A percentile compares a stretch with the other conserved stretches of the same genome.
Conservation (phyloP, 805 yeast species). For the Yamadazyma insecticola region DNA sequence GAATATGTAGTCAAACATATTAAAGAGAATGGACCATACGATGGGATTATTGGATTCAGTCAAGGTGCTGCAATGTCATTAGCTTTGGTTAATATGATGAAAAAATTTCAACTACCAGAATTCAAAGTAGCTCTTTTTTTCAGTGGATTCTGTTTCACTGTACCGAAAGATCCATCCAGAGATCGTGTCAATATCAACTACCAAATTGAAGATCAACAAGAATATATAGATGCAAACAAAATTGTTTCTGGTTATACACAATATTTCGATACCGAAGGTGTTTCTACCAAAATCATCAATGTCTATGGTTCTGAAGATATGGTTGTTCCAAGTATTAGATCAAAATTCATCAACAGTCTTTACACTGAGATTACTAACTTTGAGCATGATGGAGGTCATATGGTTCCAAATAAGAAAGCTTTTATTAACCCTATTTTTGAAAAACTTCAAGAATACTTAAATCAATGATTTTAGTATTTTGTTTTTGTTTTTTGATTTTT, state of each 20-base stretch:
- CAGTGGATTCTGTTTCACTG: constrained; percentile 34
- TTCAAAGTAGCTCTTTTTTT: constrained; percentile 21
- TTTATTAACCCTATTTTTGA: constrained; percentile 15
- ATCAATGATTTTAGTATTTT: too few relatives aligned
- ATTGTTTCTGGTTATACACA: constrained; percentile 15
- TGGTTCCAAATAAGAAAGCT: constrained; percentile 23
- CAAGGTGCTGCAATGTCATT: constrained; percentile 41
- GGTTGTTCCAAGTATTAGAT: constrained; percentile 29
- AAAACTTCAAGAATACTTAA: constrained; percentile 8
- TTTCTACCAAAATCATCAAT: constrained; percentile 21
- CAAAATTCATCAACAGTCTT: constrained; percentile 18
- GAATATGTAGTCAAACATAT: constrained; percentile 23
- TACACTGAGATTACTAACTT: constrained; percentile 15
- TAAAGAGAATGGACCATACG: constrained; percentile 34
- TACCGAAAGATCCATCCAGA: constrained; percentile 13
- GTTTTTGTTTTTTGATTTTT: too few relatives aligned
- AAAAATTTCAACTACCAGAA: too few relatives aligned
- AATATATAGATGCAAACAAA: constrained; percentile 15
- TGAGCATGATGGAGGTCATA: constrained; percentile 36
- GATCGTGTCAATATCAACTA: constrained; percentile 13
- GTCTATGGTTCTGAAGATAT: constrained; percentile 29
- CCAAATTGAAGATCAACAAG: constrained; percentile 18
- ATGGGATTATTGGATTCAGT: constrained; percentile 39
- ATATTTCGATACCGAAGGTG: constrained; percentile 15
- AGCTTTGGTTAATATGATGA: constrained; percentile 17